These are phyloP conservation scores for Rugonectria rugulosa DNA, from an alignment of 2,329 filamentous ascomycete species.

Conservation along the genomic window DNA sequence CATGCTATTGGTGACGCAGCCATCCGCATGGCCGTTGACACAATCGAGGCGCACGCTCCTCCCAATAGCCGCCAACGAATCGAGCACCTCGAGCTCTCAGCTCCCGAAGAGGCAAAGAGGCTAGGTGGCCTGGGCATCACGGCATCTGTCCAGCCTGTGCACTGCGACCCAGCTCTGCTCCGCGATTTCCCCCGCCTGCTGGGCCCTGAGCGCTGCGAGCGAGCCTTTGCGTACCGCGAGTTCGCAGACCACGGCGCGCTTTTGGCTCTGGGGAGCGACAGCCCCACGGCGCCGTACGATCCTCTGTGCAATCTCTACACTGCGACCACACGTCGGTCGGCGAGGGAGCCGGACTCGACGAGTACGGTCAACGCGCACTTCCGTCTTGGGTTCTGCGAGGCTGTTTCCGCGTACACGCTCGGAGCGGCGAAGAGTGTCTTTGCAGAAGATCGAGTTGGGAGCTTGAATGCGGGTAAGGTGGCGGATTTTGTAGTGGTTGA, in stretches of 20 bases:
- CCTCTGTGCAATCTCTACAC: conserved; percentile 61
- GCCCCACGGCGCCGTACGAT: conserved; percentile 61
- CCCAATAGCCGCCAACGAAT: conserved; percentile 14
- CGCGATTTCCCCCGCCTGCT: conserved; percentile 47
- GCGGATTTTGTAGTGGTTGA: conserved; percentile 54
- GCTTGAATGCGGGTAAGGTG: conserved; percentile 55
- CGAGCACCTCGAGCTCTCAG: conserved; percentile 15
- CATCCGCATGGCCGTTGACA: conserved; percentile 15
- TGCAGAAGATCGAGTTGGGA: conserved; percentile 57
- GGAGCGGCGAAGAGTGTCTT: conserved; percentile 63
- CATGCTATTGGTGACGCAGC: conserved; percentile 35
- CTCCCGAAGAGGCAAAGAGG: conserved; percentile 14
- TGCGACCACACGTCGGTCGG: conserved; percentile 60
- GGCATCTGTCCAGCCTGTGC: conserved; percentile 14
- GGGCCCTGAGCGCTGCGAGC: conserved; percentile 57
- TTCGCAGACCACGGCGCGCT: conserved; percentile 59
- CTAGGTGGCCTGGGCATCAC: conserved; percentile 17
- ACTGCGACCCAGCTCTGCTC: conserved; percentile 15
- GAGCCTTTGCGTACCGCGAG: conserved; percentile 67
- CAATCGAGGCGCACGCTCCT: conserved; percentile 7
- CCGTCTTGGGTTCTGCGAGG: conserved; percentile 56
- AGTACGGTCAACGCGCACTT: conserved; percentile 58
- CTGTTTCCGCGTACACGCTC: conserved; percentile 56
- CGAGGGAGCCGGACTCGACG: conserved; percentile 50
- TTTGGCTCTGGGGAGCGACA: conserved; percentile 62